Conservation (phyloP, 805 yeast species). For the Lipomyces yamanashiensis region DNA sequence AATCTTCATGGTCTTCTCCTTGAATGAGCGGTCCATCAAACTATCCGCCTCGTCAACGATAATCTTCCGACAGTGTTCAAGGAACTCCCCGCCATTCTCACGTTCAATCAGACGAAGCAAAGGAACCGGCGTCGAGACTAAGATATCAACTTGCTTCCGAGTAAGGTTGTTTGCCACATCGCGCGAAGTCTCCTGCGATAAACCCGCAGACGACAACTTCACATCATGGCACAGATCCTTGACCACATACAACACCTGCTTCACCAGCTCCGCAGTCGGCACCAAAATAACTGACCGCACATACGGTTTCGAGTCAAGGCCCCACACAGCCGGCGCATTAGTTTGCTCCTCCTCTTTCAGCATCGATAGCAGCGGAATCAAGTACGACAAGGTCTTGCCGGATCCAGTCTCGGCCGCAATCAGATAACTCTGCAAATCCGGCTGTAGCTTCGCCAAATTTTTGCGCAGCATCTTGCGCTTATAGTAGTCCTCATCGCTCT, state of each 20-base stretch:
- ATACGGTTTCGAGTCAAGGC: constrained; percentile 46
- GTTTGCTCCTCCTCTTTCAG: constrained; percentile 62
- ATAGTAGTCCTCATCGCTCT: constrained; percentile 29
- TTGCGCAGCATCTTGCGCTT: constrained; percentile 18
- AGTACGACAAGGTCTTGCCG: constrained; percentile 92
- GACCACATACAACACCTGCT: constrained; percentile 65
- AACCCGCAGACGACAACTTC: constrained; percentile 41
- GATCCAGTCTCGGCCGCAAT: constrained; percentile 97
- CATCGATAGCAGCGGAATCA: constrained; percentile 74
- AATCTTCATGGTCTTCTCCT: constrained; percentile 56
- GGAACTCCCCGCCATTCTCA: constrained; percentile 46
- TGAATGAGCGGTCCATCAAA: constrained; percentile 78
- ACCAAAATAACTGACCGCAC: constrained; percentile 77
- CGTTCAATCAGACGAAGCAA: constrained; percentile 42
- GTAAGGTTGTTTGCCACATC: constrained; percentile 32
- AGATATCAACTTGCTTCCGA: constrained; percentile 66
- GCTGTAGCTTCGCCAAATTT: constrained; percentile 38
- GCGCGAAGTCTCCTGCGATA: constrained; percentile 27
- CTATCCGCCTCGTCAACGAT: constrained; percentile 96
- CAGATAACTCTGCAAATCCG: constrained; percentile 63
- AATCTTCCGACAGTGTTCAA: constrained; percentile 45
- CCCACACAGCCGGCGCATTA: constrained; percentile 47
- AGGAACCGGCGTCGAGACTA: constrained; percentile 76
- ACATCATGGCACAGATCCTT: constrained; percentile 35
- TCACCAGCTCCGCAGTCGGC: constrained; percentile 88